These are phyloP conservation scores for Nitzschia sp. DNA, from an alignment of 108 stramenopile genomes.

Conservation along the genomic window DNA sequence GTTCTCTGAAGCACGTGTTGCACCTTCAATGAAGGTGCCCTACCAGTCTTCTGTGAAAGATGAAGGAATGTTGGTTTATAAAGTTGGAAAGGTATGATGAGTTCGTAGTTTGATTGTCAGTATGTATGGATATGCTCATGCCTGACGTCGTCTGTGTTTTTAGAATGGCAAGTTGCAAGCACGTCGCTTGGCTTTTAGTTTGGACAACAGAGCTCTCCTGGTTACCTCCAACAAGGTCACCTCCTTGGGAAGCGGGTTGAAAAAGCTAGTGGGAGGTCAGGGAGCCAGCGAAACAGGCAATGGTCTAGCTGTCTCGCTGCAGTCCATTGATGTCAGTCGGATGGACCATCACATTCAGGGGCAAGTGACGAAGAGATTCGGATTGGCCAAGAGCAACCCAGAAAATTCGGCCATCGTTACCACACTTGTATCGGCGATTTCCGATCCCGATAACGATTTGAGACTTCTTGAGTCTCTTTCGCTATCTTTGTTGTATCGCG, in stretches of 20 bases:
- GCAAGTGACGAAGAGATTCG: slow-evolving; percentile 64
- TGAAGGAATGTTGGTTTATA: slow-evolving; percentile 55
- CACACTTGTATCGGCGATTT: not conserved
- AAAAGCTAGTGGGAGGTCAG: slow-evolving; percentile 10
- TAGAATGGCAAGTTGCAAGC: slow-evolving; percentile 72
- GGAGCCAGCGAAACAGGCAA: slow-evolving; percentile 10
- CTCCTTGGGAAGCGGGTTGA: not conserved
- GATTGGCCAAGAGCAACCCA: not conserved
- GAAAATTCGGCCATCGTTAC: not conserved
- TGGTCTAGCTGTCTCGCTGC: slow-evolving; percentile 16
- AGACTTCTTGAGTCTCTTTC: not conserved
- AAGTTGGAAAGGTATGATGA: slow-evolving; percentile 65
- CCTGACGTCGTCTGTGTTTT: not conserved
- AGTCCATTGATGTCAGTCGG: slow-evolving; percentile 50
- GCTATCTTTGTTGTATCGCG: not conserved
- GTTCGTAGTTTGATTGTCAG: not conserved
- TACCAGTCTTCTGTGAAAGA: slow-evolving; percentile 12
- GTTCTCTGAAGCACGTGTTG: not conserved
- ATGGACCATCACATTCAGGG: slow-evolving; percentile 70
- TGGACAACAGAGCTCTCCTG: slow-evolving; percentile 58
- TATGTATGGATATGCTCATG: not conserved
- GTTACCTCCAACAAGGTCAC: slow-evolving; percentile 61
- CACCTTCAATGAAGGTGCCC: slow-evolving; percentile 1
- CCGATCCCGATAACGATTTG: not conserved
- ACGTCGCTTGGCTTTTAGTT: slow-evolving; percentile 62